A percentile compares a stretch with the other conserved stretches of the same genome.
These are phyloP conservation scores for Hirsutella minnesotensis DNA, from an alignment of 2,329 filamentous ascomycete genomes.

Conservation along the genomic window DNA sequence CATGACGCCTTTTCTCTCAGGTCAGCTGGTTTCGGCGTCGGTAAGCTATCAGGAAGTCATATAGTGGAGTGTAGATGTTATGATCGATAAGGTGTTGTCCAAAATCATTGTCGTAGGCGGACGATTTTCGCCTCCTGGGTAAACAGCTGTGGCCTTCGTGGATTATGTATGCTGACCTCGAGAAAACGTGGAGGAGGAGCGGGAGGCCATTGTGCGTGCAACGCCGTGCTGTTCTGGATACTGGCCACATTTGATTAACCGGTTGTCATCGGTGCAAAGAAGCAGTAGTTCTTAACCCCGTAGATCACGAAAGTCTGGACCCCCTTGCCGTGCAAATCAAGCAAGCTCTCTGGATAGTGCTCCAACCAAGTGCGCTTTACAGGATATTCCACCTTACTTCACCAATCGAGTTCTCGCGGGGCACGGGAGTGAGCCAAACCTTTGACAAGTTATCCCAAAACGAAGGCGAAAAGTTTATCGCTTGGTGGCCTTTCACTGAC, in stretches of 20 bases:
- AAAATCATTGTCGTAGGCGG: slow-evolving; percentile 5
- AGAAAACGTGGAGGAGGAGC: neutral
- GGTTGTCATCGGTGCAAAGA: neutral
- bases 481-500: neutral
- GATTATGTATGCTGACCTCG: neutral
- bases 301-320: neutral
- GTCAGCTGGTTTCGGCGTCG: slow-evolving; percentile 2
- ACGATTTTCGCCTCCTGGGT: neutral
- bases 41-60: slow-evolving; percentile 1
- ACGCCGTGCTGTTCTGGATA: neutral
- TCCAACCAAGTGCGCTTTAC: neutral
- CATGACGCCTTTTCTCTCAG: neutral
- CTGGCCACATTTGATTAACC: neutral
- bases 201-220: neutral
- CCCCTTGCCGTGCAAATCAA: neutral
- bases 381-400: slow-evolving; percentile 6
- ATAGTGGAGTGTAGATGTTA: slow-evolving; percentile 1
- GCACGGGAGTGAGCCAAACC: slow-evolving; percentile 13
- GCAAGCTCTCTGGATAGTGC: neutral
- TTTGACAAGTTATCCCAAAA: slow-evolving; percentile 17
- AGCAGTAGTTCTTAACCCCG: neutral
- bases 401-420: slow-evolving; percentile 14
- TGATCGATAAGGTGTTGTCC: slow-evolving; percentile 5
- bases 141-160: neutral
- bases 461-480: slow-evolving; percentile 10